Conservation (phyloP, 257 asterid genomes). For the Sherardia arvensis region DNA sequence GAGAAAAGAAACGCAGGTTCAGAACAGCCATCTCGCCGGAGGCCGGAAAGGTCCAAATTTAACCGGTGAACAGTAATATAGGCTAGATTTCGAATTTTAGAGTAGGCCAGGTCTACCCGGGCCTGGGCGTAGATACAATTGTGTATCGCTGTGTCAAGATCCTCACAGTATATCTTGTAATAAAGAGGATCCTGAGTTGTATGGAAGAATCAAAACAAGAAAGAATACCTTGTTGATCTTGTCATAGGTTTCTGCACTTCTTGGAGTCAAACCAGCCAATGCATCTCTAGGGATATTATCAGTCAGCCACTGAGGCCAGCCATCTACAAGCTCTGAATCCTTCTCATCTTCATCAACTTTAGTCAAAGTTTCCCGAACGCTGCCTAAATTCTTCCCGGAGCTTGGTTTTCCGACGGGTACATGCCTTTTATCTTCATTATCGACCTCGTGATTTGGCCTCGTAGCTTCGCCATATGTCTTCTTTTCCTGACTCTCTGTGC, state of each 20-base stretch:
- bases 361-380: no score
- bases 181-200: background rate
- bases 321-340: slow-evolving; percentile 39
- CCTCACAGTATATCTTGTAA: no score
- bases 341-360: slow-evolving; percentile 20
- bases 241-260: slow-evolving; percentile 69
- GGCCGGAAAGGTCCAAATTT: no score
- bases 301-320: slow-evolving; percentile 83
- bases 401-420: slow-evolving; percentile 3
- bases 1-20: no score
- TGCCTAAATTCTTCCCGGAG: slow-evolving; percentile 4
- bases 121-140: no score
- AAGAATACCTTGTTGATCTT: slow-evolving; percentile 65
- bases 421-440: slow-evolving; percentile 12
- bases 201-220: background rate
- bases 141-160: no score
- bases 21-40: no score
- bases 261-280: slow-evolving; percentile 59
- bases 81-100: no score
- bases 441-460: slow-evolving; percentile 18
- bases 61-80: no score
- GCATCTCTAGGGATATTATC: slow-evolving; percentile 58
- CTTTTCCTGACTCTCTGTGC: slow-evolving; percentile 18
- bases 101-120: no score
- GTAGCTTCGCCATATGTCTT: slow-evolving; percentile 11